Evolutionary conservation across 371 early-diverging fungal genomes (phyloP).

Genomic region (Syncephalastrum contaminatum): DNA sequence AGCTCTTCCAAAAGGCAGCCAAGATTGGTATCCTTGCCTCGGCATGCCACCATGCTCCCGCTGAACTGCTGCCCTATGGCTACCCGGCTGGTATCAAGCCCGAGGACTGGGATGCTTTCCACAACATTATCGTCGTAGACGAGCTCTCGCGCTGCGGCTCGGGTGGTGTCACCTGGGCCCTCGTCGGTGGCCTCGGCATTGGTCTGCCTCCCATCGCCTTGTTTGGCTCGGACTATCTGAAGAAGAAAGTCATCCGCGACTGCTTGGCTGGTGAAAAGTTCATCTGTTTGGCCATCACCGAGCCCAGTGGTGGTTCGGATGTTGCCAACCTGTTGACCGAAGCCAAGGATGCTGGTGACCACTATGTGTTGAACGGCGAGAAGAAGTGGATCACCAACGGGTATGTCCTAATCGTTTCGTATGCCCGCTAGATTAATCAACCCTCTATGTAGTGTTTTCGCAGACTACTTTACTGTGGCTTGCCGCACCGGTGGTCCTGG

Average conservation of each 20-base stretch:
- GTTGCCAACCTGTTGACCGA: conserved; percentile 78
- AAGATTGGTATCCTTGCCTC: conserved; percentile 73
- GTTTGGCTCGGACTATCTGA: conserved; percentile 61
- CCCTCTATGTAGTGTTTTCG: conserved; percentile 46
- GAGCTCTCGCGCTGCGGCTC: conserved; percentile 84
- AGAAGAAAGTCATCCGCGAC: conserved; percentile 57
- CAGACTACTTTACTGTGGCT: conserved; percentile 70
- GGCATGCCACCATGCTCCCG: conserved; percentile 49
- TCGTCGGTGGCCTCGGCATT: conserved; percentile 62
- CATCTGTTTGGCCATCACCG: conserved; percentile 70
- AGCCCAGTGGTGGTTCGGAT: conserved; percentile 73
- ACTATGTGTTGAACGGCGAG: conserved; percentile 80
- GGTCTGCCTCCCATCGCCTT: conserved; percentile 70
- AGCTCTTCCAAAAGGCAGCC: conserved; percentile 70
- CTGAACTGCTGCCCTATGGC: conserved; percentile 26
- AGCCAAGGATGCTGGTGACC: conserved; percentile 60
- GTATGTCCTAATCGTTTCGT: background rate
- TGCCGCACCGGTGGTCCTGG: conserved; percentile 80
- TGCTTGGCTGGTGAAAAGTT: conserved; percentile 61
- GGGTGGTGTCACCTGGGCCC: conserved; percentile 65
- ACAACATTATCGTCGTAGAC: conserved; percentile 74
- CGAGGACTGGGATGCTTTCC: conserved; percentile 76
- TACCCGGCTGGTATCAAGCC: conserved; percentile 48
- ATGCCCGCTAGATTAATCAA: background rate
- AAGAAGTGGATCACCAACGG: conserved; percentile 92